Conservation (phyloP, 441 rosid genomes). For the Adansonia rubrostipa region DNA sequence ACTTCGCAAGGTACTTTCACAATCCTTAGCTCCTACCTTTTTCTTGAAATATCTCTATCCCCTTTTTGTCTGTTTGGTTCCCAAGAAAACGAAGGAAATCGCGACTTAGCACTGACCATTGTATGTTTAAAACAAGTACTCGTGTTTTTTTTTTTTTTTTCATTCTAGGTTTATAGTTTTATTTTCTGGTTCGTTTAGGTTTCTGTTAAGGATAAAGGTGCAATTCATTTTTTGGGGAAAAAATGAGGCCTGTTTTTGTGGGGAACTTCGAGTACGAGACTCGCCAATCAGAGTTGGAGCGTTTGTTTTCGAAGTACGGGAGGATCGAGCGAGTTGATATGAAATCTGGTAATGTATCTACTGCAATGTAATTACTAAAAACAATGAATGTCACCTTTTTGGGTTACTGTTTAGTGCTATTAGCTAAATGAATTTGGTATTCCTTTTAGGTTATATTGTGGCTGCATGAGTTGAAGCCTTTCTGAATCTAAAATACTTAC, state of each 20-base stretch:
- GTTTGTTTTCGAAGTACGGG: constrained; percentile 13
- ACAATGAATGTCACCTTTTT: neutral
- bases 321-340: constrained; percentile 61
- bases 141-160: neutral
- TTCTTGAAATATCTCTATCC: neutral
- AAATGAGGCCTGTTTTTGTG: constrained; percentile 71
- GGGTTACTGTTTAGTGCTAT: neutral
- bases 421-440: neutral
- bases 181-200: constrained; percentile 3
- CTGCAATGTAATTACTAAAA: neutral
- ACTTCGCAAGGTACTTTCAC: constrained; percentile 15
- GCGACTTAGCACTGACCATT: neutral
- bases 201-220: constrained; percentile 6
- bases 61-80: constrained; percentile 18
- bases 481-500: neutral
- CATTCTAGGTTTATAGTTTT: too few relatives aligned
- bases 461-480: neutral
- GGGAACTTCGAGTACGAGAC: constrained; percentile 86
- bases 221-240: neutral
- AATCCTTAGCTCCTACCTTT: neutral
- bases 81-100: neutral
- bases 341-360: constrained; percentile 69
- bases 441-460: neutral
- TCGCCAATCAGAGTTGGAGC: constrained; percentile 72
- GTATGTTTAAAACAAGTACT: neutral